These are phyloP conservation scores for Phoma herbarum DNA, from an alignment of 2,329 filamentous ascomycete genomes.

Conservation along the genomic window DNA sequence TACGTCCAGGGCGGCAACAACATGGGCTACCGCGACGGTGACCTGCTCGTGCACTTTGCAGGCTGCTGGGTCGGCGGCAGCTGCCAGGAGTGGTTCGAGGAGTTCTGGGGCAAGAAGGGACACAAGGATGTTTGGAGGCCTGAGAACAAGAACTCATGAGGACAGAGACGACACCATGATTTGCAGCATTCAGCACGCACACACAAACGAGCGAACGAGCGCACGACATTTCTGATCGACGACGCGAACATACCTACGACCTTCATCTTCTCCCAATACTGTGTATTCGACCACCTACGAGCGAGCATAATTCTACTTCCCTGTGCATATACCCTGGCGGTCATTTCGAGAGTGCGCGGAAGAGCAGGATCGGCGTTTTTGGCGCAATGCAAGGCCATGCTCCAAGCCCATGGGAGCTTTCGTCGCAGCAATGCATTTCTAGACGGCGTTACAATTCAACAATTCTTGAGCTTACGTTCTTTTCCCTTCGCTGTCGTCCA, in stretches of 20 bases:
- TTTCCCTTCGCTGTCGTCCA: not conserved
- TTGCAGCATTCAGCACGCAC: conserved; percentile 1
- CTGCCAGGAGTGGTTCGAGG: conserved; percentile 48
- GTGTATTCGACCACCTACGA: not conserved
- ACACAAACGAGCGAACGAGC: conserved; percentile 11
- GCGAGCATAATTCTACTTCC: conserved; percentile 1
- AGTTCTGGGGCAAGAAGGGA: conserved; percentile 48
- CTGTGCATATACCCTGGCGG: conserved; percentile 13
- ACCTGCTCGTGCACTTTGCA: conserved; percentile 53
- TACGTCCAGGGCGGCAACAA: conserved; percentile 47
- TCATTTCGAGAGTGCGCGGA: conserved; percentile 10
- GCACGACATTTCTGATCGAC: conserved; percentile 11
- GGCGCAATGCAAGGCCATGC: conserved; percentile 1
- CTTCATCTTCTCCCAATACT: conserved; percentile 1
- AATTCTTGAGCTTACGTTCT: not conserved
- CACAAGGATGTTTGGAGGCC: conserved; percentile 37
- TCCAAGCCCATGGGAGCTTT: not conserved
- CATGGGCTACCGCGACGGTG: conserved; percentile 52
- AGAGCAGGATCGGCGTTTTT: conserved; percentile 16
- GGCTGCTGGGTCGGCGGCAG: conserved; percentile 52
- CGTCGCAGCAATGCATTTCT: conserved; percentile 5
- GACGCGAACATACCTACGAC: conserved; percentile 16
- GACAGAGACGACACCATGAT: conserved; percentile 1
- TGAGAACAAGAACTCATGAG: conserved; percentile 1
- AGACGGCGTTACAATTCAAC: conserved; percentile 15